Percentiles rank a stretch among this genome's conserved stretches.
phyloP scores from a whole-genome alignment of 1,284 basidiomycete species.

The Sanghuangporus weigelae region DNA sequence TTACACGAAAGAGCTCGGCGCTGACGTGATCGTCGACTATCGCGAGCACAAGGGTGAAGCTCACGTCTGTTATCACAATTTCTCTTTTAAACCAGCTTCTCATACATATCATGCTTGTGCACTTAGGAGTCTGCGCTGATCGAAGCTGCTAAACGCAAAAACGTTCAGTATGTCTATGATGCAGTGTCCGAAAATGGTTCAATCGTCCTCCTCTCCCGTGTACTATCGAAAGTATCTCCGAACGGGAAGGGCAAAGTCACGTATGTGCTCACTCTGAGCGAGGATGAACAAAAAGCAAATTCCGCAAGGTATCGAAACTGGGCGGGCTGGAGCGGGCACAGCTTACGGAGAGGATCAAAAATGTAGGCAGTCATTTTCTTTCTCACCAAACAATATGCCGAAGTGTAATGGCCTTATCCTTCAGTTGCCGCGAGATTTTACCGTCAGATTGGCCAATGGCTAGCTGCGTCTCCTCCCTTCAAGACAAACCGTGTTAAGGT shows the following conservation, averaged over 20 bases:
- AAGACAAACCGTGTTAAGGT: conserved; percentile 23
- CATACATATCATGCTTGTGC: neutral
- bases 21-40: conserved; percentile 28
- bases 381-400: neutral
- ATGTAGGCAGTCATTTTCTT: conserved; percentile 1
- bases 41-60: conserved; percentile 20
- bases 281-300: conserved; percentile 10
- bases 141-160: neutral
- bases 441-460: conserved; percentile 9
- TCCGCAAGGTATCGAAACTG: conserved; percentile 3
- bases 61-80: neutral
- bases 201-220: conserved; percentile 4
- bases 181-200: conserved; percentile 5
- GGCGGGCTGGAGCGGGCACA: neutral
- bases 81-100: neutral
- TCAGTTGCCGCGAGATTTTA: conserved; percentile 13
- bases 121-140: conserved; percentile 1
- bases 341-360: conserved; percentile 12
- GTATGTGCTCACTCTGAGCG: neutral
- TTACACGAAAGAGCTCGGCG: conserved; percentile 22
- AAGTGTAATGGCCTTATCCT: neutral
- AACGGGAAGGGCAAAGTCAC: conserved; percentile 13
- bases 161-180: conserved; percentile 4
- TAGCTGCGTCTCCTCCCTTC: conserved; percentile 2
- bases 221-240: conserved; percentile 8